Percentiles rank a stretch among this genome's conserved stretches.
phyloP scores from a whole-genome alignment of 176 grass and related monocot species.

The Areca catechu region DNA sequence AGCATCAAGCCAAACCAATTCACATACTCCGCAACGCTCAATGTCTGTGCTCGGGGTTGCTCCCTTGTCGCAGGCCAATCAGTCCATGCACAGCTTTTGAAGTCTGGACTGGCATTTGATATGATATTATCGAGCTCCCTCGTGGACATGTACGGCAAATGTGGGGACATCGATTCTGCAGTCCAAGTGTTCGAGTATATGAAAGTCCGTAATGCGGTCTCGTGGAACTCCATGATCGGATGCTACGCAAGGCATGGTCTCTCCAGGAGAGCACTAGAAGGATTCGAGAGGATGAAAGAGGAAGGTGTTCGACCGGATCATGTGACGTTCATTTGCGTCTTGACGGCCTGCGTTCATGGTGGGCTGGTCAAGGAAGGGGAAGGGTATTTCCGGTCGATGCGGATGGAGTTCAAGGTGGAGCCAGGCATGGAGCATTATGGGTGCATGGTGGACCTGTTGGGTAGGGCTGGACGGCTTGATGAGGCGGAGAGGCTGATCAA shows the following conservation, averaged over 20 bases:
- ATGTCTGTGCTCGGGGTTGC: no score
- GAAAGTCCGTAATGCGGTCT: no score
- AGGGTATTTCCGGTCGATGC: no score
- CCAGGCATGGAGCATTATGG: no score
- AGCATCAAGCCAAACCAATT: no score
- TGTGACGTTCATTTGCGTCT: slow-evolving; percentile 2
- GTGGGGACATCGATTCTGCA: not conserved
- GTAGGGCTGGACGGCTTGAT: no score
- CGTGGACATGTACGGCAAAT: slow-evolving; percentile 9
- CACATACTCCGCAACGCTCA: no score
- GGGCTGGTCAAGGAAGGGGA: slow-evolving; percentile 2
- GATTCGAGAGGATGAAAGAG: slow-evolving; percentile 3
- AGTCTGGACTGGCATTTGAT: not conserved
- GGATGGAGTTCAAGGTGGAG: no score
- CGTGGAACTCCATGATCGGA: not conserved
- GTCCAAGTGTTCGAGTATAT: not conserved
- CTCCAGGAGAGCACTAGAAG: not conserved
- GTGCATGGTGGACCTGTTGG: no score
- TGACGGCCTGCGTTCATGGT: slow-evolving; percentile 8
- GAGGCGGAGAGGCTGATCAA: not conserved
- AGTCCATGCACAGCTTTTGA: not conserved
- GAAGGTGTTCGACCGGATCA: slow-evolving; percentile 7
- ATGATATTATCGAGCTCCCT: slow-evolving; percentile 8
- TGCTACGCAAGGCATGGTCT: slow-evolving; percentile 4
- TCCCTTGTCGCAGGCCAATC: no score